phyloP scores from a whole-genome alignment of 352 stramenopile species.

The Globisporangium alternatum region DNA sequence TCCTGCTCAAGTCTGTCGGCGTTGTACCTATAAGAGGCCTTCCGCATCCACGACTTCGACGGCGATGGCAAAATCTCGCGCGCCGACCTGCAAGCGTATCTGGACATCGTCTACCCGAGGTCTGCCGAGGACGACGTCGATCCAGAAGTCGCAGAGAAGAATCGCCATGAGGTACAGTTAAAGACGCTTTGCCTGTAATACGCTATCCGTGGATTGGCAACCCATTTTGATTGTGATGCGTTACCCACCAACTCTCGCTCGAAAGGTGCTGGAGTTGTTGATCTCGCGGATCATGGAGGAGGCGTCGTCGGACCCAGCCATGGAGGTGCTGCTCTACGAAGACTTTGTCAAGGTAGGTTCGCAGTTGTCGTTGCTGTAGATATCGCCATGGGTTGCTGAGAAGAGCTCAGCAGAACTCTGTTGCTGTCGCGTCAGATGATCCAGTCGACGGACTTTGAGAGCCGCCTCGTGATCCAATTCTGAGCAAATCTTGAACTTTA shows the following conservation, averaged over 20 bases:
- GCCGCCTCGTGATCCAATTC: conserved; percentile 49
- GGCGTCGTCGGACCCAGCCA: conserved; percentile 39
- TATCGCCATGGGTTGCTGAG: background rate
- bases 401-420: background rate
- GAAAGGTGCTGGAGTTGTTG: conserved; percentile 40
- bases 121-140: conserved; percentile 26
- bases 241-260: background rate
- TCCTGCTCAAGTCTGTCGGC: background rate
- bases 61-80: conserved; percentile 66
- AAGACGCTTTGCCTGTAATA: background rate
- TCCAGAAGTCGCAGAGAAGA: conserved; percentile 8
- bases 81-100: conserved; percentile 47
- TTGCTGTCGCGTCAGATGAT: conserved; percentile 30
- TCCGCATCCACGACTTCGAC: conserved; percentile 72
- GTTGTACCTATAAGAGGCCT: conserved; percentile 33
- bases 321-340: conserved; percentile 50
- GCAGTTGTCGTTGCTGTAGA: background rate
- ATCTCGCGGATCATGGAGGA: conserved; percentile 52
- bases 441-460: conserved; percentile 64
- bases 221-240: background rate
- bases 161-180: conserved; percentile 27
- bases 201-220: no score
- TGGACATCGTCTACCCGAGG: conserved; percentile 35
- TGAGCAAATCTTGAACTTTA: conserved; percentile 16
- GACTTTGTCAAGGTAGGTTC: conserved; percentile 56